Evolutionary conservation across 129 eudicot species (phyloP), one percentile per base, ranked within the genome.

Genomic region (Apium graveolens): DNA sequence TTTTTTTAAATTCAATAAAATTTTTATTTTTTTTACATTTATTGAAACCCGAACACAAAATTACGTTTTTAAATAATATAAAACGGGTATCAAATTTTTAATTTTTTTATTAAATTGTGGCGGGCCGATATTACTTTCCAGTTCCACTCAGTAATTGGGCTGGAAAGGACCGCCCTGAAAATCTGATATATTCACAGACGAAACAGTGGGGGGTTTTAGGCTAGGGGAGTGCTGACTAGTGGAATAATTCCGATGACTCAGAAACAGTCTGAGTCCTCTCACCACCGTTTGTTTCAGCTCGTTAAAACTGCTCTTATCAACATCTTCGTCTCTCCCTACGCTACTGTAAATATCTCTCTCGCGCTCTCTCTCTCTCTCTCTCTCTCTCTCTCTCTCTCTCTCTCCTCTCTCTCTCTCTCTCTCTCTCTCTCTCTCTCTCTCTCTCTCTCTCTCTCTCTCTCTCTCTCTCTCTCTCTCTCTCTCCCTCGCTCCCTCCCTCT

Each of bases 271-370:
- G 94, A 87, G 84, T 84, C 86, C 51, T 80, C 88, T 77, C 97
- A 92, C 84, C 87, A 89, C 62, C 89, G 95, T 26, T 79, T 96
- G n/a, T 78, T 96, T 38, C 93, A 92, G 60, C 82, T 89, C 82
- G 86, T 88, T 39, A 96, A 89, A 81, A 87, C 93, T 18, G 93
- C 91, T 65, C 97, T 96, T 75, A 84, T 90, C 89, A 96, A 90
- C 48, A 90, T 96, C 81, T 96, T 96, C 88, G 93, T 90, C 78
- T 81, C 89, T 46, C 99, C 99, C 1, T 90, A 96, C 83, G 97
- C 99, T 68, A 86, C 99, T 53, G 81, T 84, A 71, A 71, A 7
- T 48, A 13, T 37, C 35, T 73, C 71, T 32, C 82, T 74, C 17
- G 41, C 46, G 27, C 44, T 81, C 65, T 66, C 13, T 43, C 35